Evolutionary conservation across 2,329 filamentous ascomycete genomes (phyloP).

Genomic region (Talaromyces rugulosus): DNA sequence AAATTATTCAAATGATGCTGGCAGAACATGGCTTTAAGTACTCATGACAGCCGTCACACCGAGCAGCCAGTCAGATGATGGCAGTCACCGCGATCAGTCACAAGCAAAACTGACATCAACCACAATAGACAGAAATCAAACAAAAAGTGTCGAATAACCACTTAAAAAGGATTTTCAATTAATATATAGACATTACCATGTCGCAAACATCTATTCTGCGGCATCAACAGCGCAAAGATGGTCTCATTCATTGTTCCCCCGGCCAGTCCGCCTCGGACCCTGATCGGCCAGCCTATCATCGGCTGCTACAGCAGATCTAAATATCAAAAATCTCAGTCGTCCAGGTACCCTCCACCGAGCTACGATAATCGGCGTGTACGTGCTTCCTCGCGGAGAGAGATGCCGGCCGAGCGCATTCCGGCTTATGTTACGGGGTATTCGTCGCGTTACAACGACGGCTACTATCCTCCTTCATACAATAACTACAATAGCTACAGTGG

Average conservation of each 20-base stretch:
- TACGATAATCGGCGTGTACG: not conserved
- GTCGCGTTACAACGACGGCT: not conserved
- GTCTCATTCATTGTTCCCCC: not conserved
- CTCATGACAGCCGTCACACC: slow-evolving; percentile 1
- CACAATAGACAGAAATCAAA: not conserved
- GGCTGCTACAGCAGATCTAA: not conserved
- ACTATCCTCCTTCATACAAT: not conserved
- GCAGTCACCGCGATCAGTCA: not conserved
- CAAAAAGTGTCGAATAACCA: not conserved
- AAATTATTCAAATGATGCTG: not conserved
- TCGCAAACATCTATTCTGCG: not conserved
- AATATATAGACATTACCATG: not conserved
- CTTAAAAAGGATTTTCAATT: not conserved
- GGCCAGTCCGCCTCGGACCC: not conserved
- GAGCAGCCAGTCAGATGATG: not conserved
- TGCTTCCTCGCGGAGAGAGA: not conserved
- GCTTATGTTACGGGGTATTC: not conserved
- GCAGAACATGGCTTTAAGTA: not conserved
- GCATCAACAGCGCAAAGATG: not conserved
- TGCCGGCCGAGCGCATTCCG: not conserved
- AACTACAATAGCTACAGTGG: not conserved
- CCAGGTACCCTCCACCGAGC: not conserved
- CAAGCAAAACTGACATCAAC: not conserved
- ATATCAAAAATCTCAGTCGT: not conserved
- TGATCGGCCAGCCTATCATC: slow-evolving; percentile 1